Conservation (phyloP, 2,329 filamentous ascomycete species). For the Echinosphaeria canescens region DNA sequence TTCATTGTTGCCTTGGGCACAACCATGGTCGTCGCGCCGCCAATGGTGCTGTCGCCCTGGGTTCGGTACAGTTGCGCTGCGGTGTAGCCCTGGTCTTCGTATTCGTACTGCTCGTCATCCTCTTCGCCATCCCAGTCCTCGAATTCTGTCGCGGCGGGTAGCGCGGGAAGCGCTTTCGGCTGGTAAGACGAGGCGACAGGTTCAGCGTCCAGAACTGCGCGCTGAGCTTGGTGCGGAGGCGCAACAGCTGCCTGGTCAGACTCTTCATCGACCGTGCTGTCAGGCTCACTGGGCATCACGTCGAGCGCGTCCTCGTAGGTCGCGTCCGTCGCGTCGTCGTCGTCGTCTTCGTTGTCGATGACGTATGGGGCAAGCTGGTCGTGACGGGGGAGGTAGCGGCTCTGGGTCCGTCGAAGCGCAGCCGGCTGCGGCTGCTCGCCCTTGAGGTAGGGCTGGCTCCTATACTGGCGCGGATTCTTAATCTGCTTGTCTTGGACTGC, state of each 20-base stretch:
- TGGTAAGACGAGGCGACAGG: conserved; percentile 6
- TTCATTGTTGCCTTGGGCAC: conserved; percentile 52
- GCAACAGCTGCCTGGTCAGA: too few relatives aligned
- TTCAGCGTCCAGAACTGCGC: too few relatives aligned
- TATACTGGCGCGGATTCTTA: conserved; percentile 22
- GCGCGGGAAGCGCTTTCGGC: conserved; percentile 3
- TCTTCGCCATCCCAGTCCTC: conserved; percentile 68
- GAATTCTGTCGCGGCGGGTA: conserved; percentile 24
- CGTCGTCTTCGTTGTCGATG: too few relatives aligned
- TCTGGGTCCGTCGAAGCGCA: conserved; percentile 19
- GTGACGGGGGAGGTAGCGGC: conserved; percentile 13
- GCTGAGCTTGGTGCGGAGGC: too few relatives aligned
- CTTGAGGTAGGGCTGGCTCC: conserved; percentile 30
- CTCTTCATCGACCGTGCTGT: too few relatives aligned
- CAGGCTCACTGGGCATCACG: too few relatives aligned
- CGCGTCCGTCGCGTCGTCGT: conserved; percentile 16
- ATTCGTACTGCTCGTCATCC: conserved; percentile 31
- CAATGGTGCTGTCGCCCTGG: conserved; percentile 39
- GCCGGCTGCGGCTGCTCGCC: conserved; percentile 16
- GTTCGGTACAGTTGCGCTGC: conserved; percentile 59
- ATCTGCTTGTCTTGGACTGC: conserved; percentile 5
- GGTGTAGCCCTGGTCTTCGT: conserved; percentile 49
- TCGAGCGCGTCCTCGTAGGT: conserved; percentile 20
- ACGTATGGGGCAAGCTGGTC: conserved; percentile 4
- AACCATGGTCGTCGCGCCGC: conserved; percentile 33